Percentiles rank a stretch among this genome's conserved stretches.
Conservation (phyloP, 805 yeast genomes). For the Teunomyces aglyptinius region DNA sequence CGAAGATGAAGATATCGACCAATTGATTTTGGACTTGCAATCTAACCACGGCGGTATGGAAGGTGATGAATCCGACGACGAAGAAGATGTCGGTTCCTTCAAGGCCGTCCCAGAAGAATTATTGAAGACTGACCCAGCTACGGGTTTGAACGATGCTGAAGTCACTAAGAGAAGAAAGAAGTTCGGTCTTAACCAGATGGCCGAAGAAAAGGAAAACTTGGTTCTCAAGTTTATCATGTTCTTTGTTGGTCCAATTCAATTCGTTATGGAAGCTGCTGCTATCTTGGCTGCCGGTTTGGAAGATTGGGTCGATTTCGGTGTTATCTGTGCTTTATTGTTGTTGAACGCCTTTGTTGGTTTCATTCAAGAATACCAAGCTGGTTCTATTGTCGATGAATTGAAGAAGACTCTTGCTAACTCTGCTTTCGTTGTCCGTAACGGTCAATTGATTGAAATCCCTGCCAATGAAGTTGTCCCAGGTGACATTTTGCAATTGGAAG, state of each 20-base stretch:
- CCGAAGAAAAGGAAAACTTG: slow-evolving; percentile 81
- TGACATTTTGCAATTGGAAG: slow-evolving; percentile 89
- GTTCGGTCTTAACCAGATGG: slow-evolving; percentile 87
- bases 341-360: slow-evolving; percentile 94
- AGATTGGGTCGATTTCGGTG: slow-evolving; percentile 99
- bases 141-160: slow-evolving; percentile 77
- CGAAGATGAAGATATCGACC: slow-evolving; percentile 57
- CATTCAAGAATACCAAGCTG: slow-evolving; percentile 96
- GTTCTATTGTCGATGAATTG: slow-evolving; percentile 95
- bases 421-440: slow-evolving; percentile 84
- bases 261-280: slow-evolving; percentile 97
- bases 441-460: slow-evolving; percentile 69
- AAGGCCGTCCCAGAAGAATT: slow-evolving; percentile 85
- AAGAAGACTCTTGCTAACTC: slow-evolving; percentile 92
- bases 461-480: slow-evolving; percentile 92
- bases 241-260: slow-evolving; percentile 94
- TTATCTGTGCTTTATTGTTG: slow-evolving; percentile 80
- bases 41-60: slow-evolving; percentile 49
- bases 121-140: slow-evolving; percentile 74
- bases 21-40: slow-evolving; percentile 76
- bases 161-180: slow-evolving; percentile 82
- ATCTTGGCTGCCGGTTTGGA: slow-evolving; percentile 92
- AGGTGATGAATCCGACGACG: slow-evolving; percentile 15
- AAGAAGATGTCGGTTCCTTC: slow-evolving; percentile 38
- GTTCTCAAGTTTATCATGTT: slow-evolving; percentile 78